phyloP scores from a whole-genome alignment of 768 basidiomycete species.

The Arthromyces matolae region DNA sequence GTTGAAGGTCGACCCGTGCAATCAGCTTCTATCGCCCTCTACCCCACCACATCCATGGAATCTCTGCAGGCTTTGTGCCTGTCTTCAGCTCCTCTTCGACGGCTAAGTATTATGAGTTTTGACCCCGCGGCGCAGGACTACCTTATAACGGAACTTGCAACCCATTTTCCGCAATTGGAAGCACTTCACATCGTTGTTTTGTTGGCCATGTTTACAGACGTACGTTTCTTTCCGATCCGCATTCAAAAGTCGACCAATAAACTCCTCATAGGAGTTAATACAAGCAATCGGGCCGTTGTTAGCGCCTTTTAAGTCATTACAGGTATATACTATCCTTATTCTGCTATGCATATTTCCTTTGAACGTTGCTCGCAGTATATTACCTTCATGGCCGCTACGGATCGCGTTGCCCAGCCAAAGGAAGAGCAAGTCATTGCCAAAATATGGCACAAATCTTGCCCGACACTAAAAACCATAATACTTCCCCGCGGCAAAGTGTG shows the following conservation, averaged over 20 bases:
- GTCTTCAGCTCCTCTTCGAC: constrained; percentile 36
- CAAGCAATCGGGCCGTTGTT: constrained; percentile 38
- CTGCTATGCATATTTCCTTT: not conserved
- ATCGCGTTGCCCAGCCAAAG: constrained; percentile 22
- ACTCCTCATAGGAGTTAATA: constrained; percentile 34
- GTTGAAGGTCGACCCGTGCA: constrained; percentile 46
- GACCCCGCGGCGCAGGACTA: constrained; percentile 42
- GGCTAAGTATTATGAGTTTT: constrained; percentile 58
- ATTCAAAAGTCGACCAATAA: not conserved
- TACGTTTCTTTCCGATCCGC: constrained; percentile 23
- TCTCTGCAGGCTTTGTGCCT: constrained; percentile 42
- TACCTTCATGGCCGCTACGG: constrained; percentile 54
- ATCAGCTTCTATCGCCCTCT: constrained; percentile 50
- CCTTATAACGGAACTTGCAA: constrained; percentile 45
- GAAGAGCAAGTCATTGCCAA: constrained; percentile 52
- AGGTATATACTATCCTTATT: constrained; percentile 18
- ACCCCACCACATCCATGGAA: constrained; percentile 33
- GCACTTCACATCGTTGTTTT: constrained; percentile 60
- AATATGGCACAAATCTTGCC: constrained; percentile 54
- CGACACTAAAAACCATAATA: constrained; percentile 61
- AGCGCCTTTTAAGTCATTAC: constrained; percentile 38
- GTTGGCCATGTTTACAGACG: constrained; percentile 44
- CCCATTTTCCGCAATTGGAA: constrained; percentile 47
- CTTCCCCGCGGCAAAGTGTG: constrained; percentile 60
- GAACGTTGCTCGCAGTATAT: constrained; percentile 43